Evolutionary conservation across 2,329 filamentous ascomycete genomes (phyloP).

Genomic region (Pseudohalonectria lignicola): DNA sequence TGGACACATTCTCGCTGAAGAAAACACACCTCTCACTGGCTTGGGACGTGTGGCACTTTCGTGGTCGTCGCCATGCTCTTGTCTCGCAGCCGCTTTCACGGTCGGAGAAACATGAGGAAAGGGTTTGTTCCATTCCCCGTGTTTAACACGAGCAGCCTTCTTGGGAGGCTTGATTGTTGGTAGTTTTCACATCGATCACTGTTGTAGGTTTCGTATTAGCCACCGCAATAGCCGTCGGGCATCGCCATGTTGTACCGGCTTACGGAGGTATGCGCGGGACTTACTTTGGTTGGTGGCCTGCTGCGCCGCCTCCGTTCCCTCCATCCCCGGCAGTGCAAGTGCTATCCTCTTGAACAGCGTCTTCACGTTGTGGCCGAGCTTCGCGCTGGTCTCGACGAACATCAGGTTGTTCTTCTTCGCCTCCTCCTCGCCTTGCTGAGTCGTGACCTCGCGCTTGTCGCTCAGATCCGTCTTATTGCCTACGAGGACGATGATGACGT

Average conservation of each 20-base stretch:
- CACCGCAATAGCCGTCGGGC: background rate
- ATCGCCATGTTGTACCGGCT: background rate
- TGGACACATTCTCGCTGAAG: background rate
- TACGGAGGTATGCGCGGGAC: constrained; percentile 20
- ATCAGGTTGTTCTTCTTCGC: constrained; percentile 96
- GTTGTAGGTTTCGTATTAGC: constrained; percentile 14
- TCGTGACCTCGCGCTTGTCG: constrained; percentile 96
- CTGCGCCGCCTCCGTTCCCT: constrained; percentile 71
- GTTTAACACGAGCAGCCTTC: constrained; percentile 60
- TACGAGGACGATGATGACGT: constrained; percentile 97
- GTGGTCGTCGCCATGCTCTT: background rate
- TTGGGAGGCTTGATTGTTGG: constrained; percentile 55
- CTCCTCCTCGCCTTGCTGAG: constrained; percentile 92
- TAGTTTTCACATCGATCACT: constrained; percentile 95
- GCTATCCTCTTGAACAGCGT: constrained; percentile 95
- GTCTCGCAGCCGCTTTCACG: too few species aligned
- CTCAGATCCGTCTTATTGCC: constrained; percentile 99
- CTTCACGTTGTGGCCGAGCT: constrained; percentile 97
- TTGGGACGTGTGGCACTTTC: background rate
- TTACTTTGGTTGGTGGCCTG: constrained; percentile 67
- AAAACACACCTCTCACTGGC: background rate
- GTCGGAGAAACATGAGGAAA: background rate
- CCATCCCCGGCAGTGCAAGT: constrained; percentile 95
- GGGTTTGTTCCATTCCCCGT: too few species aligned
- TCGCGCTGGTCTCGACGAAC: constrained; percentile 98